Conservation (phyloP, 176 grass and related monocot species). For the Avena eriantha region DNA sequence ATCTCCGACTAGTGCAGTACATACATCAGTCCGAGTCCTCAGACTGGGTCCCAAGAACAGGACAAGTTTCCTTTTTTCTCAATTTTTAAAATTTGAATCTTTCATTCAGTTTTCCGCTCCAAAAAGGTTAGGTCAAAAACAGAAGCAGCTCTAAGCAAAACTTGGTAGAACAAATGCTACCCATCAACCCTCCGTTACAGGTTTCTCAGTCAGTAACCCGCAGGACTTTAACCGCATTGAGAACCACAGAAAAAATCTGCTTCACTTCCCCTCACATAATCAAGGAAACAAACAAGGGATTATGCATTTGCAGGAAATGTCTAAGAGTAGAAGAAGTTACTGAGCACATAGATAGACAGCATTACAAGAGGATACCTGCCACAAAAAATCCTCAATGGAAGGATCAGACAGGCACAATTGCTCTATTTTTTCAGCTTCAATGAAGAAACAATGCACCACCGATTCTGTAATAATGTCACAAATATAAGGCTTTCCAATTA, state of each 20-base stretch:
- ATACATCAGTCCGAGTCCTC: not conserved
- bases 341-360: not conserved
- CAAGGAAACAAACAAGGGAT: not conserved
- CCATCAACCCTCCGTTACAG: not conserved
- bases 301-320: not conserved
- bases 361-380: constrained; percentile 67
- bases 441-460: constrained; percentile 89
- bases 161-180: not conserved
- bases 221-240: not conserved
- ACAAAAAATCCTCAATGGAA: constrained; percentile 81
- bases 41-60: not conserved
- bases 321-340: not conserved
- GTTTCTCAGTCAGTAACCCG: not conserved
- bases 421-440: constrained; percentile 85
- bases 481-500: constrained; percentile 86
- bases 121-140: not conserved
- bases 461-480: constrained; percentile 90
- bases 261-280: not conserved
- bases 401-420: constrained; percentile 63
- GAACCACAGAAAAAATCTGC: not conserved
- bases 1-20: not conserved
- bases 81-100: not conserved
- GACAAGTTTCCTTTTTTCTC: not conserved
- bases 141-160: not conserved
- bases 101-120: not conserved